Evolutionary conservation across 805 yeast genomes (phyloP).

Genomic region (Saturnispora serradocipensis): DNA sequence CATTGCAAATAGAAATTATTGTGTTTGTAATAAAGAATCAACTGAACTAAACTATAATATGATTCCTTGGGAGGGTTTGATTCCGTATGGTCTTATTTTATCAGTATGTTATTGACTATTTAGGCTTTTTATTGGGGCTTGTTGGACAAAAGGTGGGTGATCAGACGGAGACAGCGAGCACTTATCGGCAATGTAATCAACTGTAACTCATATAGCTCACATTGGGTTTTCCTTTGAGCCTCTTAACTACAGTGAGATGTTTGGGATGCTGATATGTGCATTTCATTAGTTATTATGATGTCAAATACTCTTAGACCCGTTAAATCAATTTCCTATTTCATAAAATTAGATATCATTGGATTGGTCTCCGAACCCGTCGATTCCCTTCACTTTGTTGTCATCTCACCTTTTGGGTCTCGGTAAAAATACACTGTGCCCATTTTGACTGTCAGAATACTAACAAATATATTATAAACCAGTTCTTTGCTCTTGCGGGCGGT

Average conservation of each 20-base stretch:
- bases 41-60: slow-evolving; percentile 21
- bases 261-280: too few species aligned
- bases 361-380: too few species aligned
- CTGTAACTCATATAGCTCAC: too few species aligned
- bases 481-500: slow-evolving; percentile 47
- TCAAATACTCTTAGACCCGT: too few species aligned
- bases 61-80: slow-evolving; percentile 64
- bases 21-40: background rate
- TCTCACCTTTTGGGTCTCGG: background rate
- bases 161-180: too few species aligned
- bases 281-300: too few species aligned
- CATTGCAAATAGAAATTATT: background rate
- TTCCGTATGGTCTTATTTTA: slow-evolving; percentile 53
- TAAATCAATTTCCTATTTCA: too few species aligned
- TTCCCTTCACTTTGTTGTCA: background rate
- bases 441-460: background rate
- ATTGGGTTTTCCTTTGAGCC: too few species aligned
- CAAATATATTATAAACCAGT: slow-evolving; percentile 19
- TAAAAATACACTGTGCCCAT: background rate
- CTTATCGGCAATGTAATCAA: too few species aligned
- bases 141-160: background rate
- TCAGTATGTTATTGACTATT: slow-evolving; percentile 29
- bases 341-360: too few species aligned
- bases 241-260: too few species aligned
- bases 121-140: background rate